Base-by-base conservation (phyloP, 1,284 basidiomycete genomes). In the Irpex rosettiformis region DNA sequence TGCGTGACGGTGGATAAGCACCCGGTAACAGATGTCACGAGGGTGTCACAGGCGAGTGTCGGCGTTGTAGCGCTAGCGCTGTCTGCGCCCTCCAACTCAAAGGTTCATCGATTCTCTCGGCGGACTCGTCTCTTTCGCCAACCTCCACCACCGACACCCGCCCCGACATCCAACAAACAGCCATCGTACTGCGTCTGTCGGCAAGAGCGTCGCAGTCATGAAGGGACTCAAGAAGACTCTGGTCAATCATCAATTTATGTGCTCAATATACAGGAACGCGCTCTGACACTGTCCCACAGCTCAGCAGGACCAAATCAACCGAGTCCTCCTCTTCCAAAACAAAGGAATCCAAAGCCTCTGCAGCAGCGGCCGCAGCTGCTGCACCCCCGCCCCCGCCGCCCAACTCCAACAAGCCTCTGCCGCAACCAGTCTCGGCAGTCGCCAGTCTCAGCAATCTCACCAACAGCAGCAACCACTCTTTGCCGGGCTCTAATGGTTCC, bases 181-280 rank as follows among this genome's bases (percentile, higher is more conserved):
- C n/a, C 10, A 51, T 21, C 7, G 13, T 63, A 61, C 62, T 58
- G 29, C 61, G 63, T 57, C 37, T 54, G 59, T 49, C 57, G 51
- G 52, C 62, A 11, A n/a, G 13, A 45, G 16, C 21, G 43, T 45
- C 16, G n/a, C 43, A 56, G 58, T 47, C 62, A 96, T 96, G 93
- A 96, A 95, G 79, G 86, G 86, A 64, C 79, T 96, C 71, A 94
- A 91, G 83, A 95, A 94, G 79, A 88, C 88, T 65, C 79, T 94
- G 73, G 93, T 94, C 62, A 64, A 59, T 66, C 52, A 51, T 69
- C 71, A 71, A 73, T 48, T 55, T 56, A 59, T 61, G 63, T 27
- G 16, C 11, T 58, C 48, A 28, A 48, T 53, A 10, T 51, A 21
- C 58, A 24, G 30, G 55, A 37, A 67, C 67, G 61, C 64, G 62